A percentile compares a stretch with the other conserved stretches of the same genome.
Conservation (phyloP, 345 rosid genomes). For the Luvunga scandens region DNA sequence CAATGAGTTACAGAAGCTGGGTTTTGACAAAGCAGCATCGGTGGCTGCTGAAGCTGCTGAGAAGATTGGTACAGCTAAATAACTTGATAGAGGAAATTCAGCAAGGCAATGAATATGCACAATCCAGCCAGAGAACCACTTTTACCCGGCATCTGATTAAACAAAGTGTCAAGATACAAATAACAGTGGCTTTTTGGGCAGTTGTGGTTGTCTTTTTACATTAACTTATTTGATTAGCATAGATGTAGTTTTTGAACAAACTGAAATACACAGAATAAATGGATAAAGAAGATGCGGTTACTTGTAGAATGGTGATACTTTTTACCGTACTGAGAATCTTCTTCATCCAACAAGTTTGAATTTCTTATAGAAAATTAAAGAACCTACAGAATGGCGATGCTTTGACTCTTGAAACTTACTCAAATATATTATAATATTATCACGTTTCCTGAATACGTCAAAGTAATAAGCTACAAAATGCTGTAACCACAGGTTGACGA, state of each 20-base stretch:
- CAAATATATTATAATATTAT: too few relatives aligned
- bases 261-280: neutral
- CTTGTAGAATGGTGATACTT: neutral
- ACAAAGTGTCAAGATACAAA: neutral
- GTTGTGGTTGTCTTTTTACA: neutral
- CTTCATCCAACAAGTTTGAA: too few relatives aligned
- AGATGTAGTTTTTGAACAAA: neutral
- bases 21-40: constrained; percentile 70
- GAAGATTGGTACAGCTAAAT: neutral
- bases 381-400: too few relatives aligned
- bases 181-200: neutral
- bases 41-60: constrained; percentile 47
- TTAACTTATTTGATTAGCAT: neutral
- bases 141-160: neutral
- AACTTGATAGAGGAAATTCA: neutral
- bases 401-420: too few relatives aligned
- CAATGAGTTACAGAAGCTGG: constrained; percentile 64
- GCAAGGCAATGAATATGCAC: neutral
- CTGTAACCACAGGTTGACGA: too few relatives aligned
- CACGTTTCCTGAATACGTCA: too few relatives aligned
- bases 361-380: too few relatives aligned
- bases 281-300: neutral
- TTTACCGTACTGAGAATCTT: too few relatives aligned
- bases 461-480: too few relatives aligned
- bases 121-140: neutral